Conservation (phyloP, 257 asterid genomes). For the Capsicum rhomboideum region DNA sequence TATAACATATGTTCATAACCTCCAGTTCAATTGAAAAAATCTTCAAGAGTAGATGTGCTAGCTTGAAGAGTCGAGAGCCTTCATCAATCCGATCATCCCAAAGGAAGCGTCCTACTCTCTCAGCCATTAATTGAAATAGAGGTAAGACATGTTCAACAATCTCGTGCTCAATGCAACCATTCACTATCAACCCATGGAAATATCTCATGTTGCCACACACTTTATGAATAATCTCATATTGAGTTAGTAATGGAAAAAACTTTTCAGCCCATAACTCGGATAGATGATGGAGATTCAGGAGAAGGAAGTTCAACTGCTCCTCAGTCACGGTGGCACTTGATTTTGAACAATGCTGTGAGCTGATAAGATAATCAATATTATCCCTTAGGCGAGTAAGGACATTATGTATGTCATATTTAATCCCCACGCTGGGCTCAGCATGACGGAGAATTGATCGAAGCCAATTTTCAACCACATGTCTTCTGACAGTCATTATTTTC, state of each 20-base stretch:
- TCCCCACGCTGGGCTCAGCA: background rate
- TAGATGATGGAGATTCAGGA: no score
- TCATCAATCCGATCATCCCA: background rate
- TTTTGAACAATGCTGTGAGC: no score
- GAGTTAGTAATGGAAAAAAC: no score
- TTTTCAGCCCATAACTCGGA: no score
- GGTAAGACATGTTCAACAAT: background rate
- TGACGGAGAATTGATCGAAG: background rate
- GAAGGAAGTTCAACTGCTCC: background rate
- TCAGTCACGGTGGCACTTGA: no score
- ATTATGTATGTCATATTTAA: background rate
- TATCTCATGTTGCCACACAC: no score
- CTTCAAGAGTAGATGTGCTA: no score
- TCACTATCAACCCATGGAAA: background rate
- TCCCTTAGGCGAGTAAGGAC: no score
- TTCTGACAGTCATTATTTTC: background rate
- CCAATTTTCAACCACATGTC: background rate
- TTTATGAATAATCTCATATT: no score
- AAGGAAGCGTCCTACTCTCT: background rate
- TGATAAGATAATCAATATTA: no score
- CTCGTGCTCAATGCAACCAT: background rate
- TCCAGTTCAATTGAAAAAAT: no score
- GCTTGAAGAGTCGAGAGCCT: background rate
- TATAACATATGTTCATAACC: no score
- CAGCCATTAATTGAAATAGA: background rate